These are phyloP conservation scores for Aspergillus phoenicis DNA, from an alignment of 2,329 filamentous ascomycete genomes.

Conservation along the genomic window DNA sequence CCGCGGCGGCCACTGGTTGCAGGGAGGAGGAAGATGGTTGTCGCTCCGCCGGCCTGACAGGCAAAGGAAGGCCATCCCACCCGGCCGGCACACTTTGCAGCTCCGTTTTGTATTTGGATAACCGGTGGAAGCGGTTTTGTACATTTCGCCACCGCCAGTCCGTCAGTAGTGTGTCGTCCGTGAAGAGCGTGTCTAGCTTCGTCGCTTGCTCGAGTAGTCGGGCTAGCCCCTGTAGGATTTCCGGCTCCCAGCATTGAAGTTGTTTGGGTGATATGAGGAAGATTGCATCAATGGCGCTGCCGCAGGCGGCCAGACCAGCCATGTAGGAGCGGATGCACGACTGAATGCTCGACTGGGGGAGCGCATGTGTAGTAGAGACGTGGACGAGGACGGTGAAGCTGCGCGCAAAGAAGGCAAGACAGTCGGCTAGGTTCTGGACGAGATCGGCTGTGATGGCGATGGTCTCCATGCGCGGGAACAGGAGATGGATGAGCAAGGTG, in stretches of 20 bases:
- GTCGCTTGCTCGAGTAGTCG: background rate
- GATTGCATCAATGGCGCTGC: background rate
- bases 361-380: background rate
- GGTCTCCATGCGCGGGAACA: background rate
- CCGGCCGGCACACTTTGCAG: background rate
- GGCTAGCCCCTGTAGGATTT: background rate
- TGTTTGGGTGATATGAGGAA: background rate
- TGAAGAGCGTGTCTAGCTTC: background rate
- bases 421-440: background rate
- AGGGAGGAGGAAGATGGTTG: too few species aligned
- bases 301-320: background rate
- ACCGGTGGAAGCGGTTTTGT: background rate
- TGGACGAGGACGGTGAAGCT: background rate
- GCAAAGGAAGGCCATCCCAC: background rate
- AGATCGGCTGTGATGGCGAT: background rate
- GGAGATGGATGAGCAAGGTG: background rate
- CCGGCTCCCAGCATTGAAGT: background rate
- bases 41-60: too few species aligned
- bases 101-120: background rate
- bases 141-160: background rate
- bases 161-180: background rate
- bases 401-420: background rate
- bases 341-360: background rate
- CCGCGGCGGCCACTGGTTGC: too few species aligned
- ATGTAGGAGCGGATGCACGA: background rate